Percentiles rank a stretch among this genome's conserved stretches.
Conservation (phyloP, 805 yeast species). For the Candida montana region DNA sequence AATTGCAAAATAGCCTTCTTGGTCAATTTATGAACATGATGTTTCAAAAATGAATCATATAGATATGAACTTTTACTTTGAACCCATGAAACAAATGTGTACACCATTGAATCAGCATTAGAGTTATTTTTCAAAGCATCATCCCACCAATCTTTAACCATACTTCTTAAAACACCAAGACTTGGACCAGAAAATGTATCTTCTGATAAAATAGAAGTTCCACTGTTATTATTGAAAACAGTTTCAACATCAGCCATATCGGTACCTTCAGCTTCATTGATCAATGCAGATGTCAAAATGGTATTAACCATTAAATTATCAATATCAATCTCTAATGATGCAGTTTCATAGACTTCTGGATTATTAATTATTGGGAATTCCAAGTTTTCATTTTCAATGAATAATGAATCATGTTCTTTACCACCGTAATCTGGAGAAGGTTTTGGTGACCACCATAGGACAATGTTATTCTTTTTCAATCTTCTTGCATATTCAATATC, state of each 20-base stretch:
- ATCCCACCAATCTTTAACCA: constrained; percentile 94
- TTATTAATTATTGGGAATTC: constrained; percentile 68
- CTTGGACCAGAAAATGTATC: constrained; percentile 81
- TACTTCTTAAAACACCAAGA: constrained; percentile 56
- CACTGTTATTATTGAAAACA: constrained; percentile 25
- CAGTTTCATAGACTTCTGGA: constrained; percentile 75
- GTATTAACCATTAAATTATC: constrained; percentile 83
- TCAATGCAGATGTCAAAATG: constrained; percentile 72
- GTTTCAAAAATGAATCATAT: constrained; percentile 73
- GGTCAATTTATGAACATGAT: constrained; percentile 83
- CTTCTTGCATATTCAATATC: constrained; percentile 85
- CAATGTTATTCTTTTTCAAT: constrained; percentile 55
- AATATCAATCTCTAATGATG: constrained; percentile 71
- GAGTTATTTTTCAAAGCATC: constrained; percentile 63
- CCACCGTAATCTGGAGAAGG: constrained; percentile 87
- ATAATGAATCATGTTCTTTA: constrained; percentile 51
- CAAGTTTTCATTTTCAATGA: constrained; percentile 49
- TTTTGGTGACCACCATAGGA: constrained; percentile 90
- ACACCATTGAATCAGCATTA: constrained; percentile 80
- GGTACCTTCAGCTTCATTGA: constrained; percentile 85
- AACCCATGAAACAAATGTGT: constrained; percentile 81
- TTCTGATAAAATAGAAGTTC: constrained; percentile 49
- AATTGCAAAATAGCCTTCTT: constrained; percentile 78
- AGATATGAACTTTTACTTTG: constrained; percentile 66
- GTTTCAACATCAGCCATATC: constrained; percentile 52